phyloP scores from a whole-genome alignment of 1,139 yeast species.

The Zygotorulaspora mrakii region DNA sequence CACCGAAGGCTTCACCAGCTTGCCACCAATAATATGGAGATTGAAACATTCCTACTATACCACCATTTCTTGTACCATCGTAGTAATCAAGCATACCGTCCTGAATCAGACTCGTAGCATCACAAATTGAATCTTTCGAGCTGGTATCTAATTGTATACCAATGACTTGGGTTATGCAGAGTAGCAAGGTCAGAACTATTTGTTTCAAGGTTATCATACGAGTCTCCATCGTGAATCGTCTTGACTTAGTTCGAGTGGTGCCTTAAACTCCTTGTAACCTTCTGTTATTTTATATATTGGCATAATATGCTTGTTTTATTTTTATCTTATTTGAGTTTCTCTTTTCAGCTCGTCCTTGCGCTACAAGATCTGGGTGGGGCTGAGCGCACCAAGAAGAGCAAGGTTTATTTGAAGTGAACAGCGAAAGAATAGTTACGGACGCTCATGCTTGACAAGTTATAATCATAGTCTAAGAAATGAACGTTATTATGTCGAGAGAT shows the following conservation, averaged over 20 bases:
- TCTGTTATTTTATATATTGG: background rate
- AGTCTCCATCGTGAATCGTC: background rate
- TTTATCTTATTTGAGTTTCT: slow-evolving; percentile 6
- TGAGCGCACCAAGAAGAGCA: slow-evolving; percentile 2
- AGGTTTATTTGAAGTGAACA: background rate
- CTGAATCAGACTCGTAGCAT: slow-evolving; percentile 47
- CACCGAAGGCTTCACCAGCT: slow-evolving; percentile 67
- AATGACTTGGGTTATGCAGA: slow-evolving; percentile 5
- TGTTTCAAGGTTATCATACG: background rate
- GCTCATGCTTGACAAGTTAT: too few relatives aligned
- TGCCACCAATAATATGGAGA: slow-evolving; percentile 71
- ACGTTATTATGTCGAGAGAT: too few relatives aligned
- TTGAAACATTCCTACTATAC: slow-evolving; percentile 56
- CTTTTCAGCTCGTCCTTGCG: slow-evolving; percentile 3
- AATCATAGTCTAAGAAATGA: too few relatives aligned
- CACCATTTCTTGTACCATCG: slow-evolving; percentile 50
- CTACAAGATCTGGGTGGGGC: slow-evolving; percentile 6
- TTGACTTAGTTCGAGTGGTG: background rate
- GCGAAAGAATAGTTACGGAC: background rate
- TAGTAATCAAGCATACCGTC: slow-evolving; percentile 58
- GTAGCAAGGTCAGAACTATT: slow-evolving; percentile 2
- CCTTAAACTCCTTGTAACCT: background rate
- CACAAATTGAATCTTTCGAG: slow-evolving; percentile 43
- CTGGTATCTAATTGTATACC: slow-evolving; percentile 35
- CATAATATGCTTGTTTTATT: slow-evolving; percentile 6